phyloP scores from a whole-genome alignment of 2,329 filamentous ascomycete species.

The Diplodia seriata region DNA sequence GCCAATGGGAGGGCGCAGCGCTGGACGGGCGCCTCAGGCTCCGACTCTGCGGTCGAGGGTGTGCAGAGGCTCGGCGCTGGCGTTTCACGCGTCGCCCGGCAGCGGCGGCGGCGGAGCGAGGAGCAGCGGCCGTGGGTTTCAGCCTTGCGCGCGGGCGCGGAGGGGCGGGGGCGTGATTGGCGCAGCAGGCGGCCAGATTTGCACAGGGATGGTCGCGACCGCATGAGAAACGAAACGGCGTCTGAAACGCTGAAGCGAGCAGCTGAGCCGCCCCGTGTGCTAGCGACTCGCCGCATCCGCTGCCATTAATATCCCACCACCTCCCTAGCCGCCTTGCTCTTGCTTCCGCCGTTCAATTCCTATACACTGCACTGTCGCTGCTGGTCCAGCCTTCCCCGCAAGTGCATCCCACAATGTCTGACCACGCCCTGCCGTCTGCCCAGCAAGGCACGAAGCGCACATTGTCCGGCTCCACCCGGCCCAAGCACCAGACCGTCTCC shows the following conservation, averaged over 20 bases:
- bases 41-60: not conserved
- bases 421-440: conserved; percentile 3
- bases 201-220: conserved; percentile 18
- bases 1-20: not conserved
- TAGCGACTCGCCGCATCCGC: not conserved
- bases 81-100: conserved; percentile 14
- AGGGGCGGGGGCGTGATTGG: not conserved
- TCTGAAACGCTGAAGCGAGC: conserved; percentile 28
- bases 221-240: conserved; percentile 27
- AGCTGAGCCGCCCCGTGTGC: conserved; percentile 8
- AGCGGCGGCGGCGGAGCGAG: not conserved
- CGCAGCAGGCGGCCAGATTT: conserved; percentile 3
- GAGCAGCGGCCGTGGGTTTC: conserved; percentile 3
- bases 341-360: not conserved
- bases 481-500: conserved; percentile 1
- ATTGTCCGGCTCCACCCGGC: conserved; percentile 20
- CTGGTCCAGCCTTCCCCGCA: conserved; percentile 15
- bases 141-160: conserved; percentile 10
- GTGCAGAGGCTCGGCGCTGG: conserved; percentile 1
- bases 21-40: not conserved
- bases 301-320: conserved; percentile 23
- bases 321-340: not conserved
- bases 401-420: conserved; percentile 1
- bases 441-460: conserved; percentile 27
- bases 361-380: conserved; percentile 3